A percentile compares a stretch with the other conserved stretches of the same genome.
phyloP scores from a whole-genome alignment of 2,329 filamentous ascomycete genomes.

The Pseudogymnoascus pannorum region DNA sequence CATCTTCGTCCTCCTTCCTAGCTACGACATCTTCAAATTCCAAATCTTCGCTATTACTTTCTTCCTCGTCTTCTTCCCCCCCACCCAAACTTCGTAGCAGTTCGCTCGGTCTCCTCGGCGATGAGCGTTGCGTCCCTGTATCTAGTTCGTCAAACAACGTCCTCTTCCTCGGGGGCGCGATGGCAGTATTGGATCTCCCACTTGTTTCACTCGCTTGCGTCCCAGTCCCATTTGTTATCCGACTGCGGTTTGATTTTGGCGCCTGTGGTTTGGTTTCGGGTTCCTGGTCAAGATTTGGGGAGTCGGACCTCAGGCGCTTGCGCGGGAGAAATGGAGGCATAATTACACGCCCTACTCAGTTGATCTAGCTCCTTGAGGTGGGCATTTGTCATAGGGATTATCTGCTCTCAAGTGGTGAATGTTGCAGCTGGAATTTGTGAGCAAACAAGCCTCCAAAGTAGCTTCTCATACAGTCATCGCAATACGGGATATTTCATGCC shows the following conservation, averaged over 20 bases:
- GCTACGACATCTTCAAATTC: constrained; percentile 8
- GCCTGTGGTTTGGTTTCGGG: constrained; percentile 16
- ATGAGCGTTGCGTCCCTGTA: constrained; percentile 26
- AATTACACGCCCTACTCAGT: neutral
- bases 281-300: constrained; percentile 26
- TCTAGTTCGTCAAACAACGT: constrained; percentile 58
- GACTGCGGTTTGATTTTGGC: constrained; percentile 17
- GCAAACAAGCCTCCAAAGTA: neutral
- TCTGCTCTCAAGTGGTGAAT: neutral
- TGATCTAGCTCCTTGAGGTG: neutral
- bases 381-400: neutral
- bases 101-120: constrained; percentile 32
- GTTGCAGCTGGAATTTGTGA: neutral
- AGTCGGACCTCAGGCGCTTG: constrained; percentile 53
- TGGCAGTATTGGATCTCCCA: constrained; percentile 18
- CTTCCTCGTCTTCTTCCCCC: constrained; percentile 34
- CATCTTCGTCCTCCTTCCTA: constrained; percentile 42
- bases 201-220: constrained; percentile 23
- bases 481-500: neutral
- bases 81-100: constrained; percentile 39
- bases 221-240: constrained; percentile 18
- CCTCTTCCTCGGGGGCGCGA: constrained; percentile 39
- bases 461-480: neutral
- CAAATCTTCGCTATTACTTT: constrained; percentile 24
- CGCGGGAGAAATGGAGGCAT: constrained; percentile 65